phyloP scores from a whole-genome alignment of 345 rosid genomes.

The Eucalyptus viminalis region DNA sequence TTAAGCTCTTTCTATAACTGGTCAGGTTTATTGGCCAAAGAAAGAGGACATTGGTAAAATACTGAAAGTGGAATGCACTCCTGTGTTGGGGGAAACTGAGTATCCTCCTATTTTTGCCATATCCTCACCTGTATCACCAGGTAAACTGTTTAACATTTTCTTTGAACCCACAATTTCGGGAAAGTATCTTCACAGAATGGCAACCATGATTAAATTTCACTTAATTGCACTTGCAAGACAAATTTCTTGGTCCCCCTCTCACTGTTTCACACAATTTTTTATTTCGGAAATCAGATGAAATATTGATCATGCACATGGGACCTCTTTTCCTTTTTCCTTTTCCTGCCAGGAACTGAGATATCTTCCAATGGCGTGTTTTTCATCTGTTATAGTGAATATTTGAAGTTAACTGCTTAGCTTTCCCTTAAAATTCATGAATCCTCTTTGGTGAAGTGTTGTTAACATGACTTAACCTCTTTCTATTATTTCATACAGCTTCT shows the following conservation, averaged over 20 bases:
- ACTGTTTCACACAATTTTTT: not conserved
- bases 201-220: not conserved
- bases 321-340: not conserved
- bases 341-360: not conserved
- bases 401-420: not conserved
- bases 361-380: not conserved
- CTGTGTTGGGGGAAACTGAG: conserved; percentile 52
- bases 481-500: not conserved
- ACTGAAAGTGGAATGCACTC: conserved; percentile 74
- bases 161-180: not conserved
- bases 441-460: not conserved
- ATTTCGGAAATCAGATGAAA: not conserved
- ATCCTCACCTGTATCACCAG: conserved; percentile 71
- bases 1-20: not conserved
- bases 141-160: conserved; percentile 10
- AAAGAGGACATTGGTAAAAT: conserved; percentile 67
- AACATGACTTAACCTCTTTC: not conserved
- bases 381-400: not conserved
- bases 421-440: not conserved
- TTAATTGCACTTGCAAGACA: not conserved
- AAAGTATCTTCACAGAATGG: not conserved
- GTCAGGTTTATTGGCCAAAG: conserved; percentile 89
- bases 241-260: not conserved
- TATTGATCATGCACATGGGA: not conserved
- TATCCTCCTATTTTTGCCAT: conserved; percentile 75